These are phyloP conservation scores for Populus alba DNA, from an alignment of 345 rosid genomes.

Conservation along the genomic window DNA sequence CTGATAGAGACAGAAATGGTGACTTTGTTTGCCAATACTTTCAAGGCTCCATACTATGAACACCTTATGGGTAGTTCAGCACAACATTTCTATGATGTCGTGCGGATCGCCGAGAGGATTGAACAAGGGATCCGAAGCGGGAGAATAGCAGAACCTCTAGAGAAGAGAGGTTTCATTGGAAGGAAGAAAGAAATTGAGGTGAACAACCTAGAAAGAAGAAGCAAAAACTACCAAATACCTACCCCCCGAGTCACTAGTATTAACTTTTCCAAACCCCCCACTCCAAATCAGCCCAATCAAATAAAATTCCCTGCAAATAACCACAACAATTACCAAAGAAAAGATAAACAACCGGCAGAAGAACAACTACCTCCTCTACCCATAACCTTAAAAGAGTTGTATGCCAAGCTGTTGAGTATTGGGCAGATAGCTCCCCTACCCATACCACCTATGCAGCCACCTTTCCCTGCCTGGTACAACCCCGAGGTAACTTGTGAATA, in stretches of 20 bases:
- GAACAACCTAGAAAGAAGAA: too few relatives aligned
- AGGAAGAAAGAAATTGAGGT: neutral
- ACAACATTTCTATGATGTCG: neutral
- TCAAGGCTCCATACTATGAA: neutral
- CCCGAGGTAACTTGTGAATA: neutral
- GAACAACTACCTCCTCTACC: neutral
- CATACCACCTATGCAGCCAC: neutral
- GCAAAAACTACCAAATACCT: neutral
- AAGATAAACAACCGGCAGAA: fast-evolving
- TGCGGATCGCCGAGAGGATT: neutral
- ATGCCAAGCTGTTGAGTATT: neutral
- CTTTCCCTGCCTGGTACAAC: neutral
- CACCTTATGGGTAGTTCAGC: neutral
- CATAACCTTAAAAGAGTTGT: too few relatives aligned
- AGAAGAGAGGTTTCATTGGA: neutral
- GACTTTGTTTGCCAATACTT: too few relatives aligned
- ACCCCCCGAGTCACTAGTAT: neutral
- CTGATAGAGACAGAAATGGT: too few relatives aligned
- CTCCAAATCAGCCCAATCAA: too few relatives aligned
- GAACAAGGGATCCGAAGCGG: neutral
- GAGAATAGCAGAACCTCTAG: neutral
- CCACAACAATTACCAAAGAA: too few relatives aligned
- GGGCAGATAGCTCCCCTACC: neutral
- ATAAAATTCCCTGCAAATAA: fast-evolving
- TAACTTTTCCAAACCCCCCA: too few relatives aligned